Conservation (phyloP, 2,329 filamentous ascomycete species). For the Calonectria fujianensis region DNA sequence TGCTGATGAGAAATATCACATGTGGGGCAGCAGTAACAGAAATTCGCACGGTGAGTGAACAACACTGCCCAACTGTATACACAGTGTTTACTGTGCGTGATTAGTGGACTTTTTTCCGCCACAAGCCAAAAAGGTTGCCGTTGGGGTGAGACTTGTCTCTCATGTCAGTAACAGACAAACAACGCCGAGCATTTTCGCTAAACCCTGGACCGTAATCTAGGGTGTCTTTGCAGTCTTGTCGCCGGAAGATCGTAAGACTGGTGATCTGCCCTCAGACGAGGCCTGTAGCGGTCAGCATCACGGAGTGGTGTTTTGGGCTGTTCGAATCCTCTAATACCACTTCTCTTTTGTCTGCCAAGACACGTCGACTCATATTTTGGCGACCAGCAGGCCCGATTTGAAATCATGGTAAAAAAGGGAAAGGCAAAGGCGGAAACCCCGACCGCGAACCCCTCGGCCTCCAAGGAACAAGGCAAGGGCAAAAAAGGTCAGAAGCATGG, state of each 20-base stretch:
- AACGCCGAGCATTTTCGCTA: not conserved
- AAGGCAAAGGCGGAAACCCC: constrained; percentile 69
- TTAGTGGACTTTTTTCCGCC: constrained; percentile 27
- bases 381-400: constrained; percentile 29
- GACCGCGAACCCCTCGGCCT: constrained; percentile 56
- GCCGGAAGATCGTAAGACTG: not conserved
- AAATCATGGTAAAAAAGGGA: constrained; percentile 71
- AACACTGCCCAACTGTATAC: not conserved
- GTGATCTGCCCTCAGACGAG: not conserved
- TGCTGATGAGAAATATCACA: constrained; percentile 9
- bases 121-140: constrained; percentile 30
- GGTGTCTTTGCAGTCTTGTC: not conserved
- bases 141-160: not conserved
- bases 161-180: constrained; percentile 10
- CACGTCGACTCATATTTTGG: constrained; percentile 21
- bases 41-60: constrained; percentile 20
- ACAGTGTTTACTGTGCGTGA: constrained; percentile 39
- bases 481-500: constrained; percentile 63
- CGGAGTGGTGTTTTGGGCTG: not conserved
- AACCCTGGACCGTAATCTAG: not conserved
- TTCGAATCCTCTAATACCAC: constrained; percentile 2
- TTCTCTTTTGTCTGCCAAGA: not conserved
- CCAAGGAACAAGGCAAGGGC: constrained; percentile 67
- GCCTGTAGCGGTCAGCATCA: not conserved
- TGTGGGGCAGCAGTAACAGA: constrained; percentile 14